Conservation (phyloP, 805 yeast species). For the Kodamaea neixiangensis region DNA sequence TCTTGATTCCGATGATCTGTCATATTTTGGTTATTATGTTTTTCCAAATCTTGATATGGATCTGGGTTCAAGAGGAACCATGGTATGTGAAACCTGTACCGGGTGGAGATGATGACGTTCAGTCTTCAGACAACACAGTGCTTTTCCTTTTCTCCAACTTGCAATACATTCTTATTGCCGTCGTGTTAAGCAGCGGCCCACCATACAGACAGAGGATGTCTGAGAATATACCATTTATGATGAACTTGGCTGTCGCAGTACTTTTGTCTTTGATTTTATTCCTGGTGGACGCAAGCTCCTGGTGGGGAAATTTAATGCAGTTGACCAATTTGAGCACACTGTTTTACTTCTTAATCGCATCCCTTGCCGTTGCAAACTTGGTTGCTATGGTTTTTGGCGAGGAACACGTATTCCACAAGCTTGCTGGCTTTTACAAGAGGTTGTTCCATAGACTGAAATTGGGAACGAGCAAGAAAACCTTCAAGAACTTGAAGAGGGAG, state of each 20-base stretch:
- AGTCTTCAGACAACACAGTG: constrained; percentile 87
- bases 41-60: constrained; percentile 75
- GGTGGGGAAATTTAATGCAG: constrained; percentile 72
- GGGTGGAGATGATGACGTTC: constrained; percentile 71
- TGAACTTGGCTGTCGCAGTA: constrained; percentile 55
- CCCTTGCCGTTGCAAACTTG: constrained; percentile 52
- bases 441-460: constrained; percentile 23
- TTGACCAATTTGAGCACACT: constrained; percentile 57
- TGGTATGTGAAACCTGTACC: constrained; percentile 86
- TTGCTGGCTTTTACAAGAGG: constrained; percentile 44
- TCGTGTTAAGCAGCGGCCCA: constrained; percentile 86
- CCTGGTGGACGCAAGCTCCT: constrained; percentile 50
- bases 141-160: constrained; percentile 79
- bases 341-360: constrained; percentile 54
- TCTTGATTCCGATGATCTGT: constrained; percentile 78
- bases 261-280: constrained; percentile 56
- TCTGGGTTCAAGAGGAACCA: constrained; percentile 49
- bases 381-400: constrained; percentile 48
- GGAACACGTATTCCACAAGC: constrained; percentile 38
- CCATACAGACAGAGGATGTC: constrained; percentile 83
- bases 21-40: constrained; percentile 63
- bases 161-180: constrained; percentile 84
- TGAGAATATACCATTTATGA: constrained; percentile 69
- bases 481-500: constrained; percentile 23
- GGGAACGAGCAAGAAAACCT: constrained; percentile 36